Percentiles rank a stretch among this genome's conserved stretches.
phyloP scores from a whole-genome alignment of 768 basidiomycete species.

The Boletus sp. region DNA sequence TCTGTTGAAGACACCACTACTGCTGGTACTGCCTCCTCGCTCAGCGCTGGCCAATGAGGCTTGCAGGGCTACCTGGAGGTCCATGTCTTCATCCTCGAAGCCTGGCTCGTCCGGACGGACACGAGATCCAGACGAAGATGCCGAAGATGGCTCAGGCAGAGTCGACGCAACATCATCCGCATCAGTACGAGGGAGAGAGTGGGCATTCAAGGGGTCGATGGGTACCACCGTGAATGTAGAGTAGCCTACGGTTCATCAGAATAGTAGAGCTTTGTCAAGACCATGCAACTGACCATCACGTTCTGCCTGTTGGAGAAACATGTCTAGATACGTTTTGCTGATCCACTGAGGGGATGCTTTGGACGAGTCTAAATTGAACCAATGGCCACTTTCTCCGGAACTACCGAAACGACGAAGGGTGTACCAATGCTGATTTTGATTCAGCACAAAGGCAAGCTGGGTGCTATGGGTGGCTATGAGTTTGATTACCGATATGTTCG shows the following conservation, averaged over 20 bases:
- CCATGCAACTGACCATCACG: slow-evolving; percentile 58
- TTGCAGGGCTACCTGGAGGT: slow-evolving; percentile 84
- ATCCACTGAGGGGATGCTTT: slow-evolving; percentile 76
- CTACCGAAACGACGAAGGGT: slow-evolving; percentile 78
- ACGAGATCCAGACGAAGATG: slow-evolving; percentile 11
- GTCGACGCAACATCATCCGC: slow-evolving; percentile 71
- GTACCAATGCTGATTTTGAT: slow-evolving; percentile 88
- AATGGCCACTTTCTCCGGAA: slow-evolving; percentile 55
- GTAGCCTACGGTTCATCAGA: slow-evolving; percentile 53
- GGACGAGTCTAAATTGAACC: slow-evolving; percentile 89
- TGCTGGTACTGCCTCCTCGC: not conserved
- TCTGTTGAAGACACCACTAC: slow-evolving; percentile 10
- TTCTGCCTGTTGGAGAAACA: slow-evolving; percentile 88
- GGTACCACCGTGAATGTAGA: slow-evolving; percentile 78
- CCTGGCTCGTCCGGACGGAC: slow-evolving; percentile 25
- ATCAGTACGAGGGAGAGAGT: slow-evolving; percentile 59
- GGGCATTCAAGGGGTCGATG: slow-evolving; percentile 50
- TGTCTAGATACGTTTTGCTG: slow-evolving; percentile 74
- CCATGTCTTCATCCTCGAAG: slow-evolving; percentile 82
- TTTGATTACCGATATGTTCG: slow-evolving; percentile 1
- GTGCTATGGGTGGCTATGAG: slow-evolving; percentile 42
- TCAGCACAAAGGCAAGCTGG: slow-evolving; percentile 86
- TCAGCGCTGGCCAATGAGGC: slow-evolving; percentile 58
- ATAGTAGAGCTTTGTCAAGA: not conserved
- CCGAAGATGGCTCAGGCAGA: slow-evolving; percentile 52